Conservation (phyloP, 2,329 filamentous ascomycete species). For the Pyricularia grisea region DNA sequence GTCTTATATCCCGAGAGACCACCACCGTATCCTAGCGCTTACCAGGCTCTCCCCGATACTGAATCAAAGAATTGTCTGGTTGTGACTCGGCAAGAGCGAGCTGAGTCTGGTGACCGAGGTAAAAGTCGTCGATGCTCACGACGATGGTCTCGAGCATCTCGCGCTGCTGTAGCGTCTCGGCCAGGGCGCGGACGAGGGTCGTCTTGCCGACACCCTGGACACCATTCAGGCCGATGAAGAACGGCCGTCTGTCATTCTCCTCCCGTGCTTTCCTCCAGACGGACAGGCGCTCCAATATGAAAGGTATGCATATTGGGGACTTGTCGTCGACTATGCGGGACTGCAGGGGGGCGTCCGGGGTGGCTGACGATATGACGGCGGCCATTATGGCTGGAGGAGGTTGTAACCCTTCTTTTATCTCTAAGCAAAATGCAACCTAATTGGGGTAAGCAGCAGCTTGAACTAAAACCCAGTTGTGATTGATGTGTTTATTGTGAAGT, state of each 20-base stretch:
- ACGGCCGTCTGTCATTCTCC: constrained; percentile 39
- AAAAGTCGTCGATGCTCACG: constrained; percentile 83
- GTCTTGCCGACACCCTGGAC: constrained; percentile 92
- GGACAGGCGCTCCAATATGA: constrained; percentile 52
- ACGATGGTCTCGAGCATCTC: constrained; percentile 57
- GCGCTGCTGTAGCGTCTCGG: constrained; percentile 44
- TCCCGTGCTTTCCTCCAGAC: constrained; percentile 28
- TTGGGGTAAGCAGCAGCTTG: background rate
- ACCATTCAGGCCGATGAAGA: constrained; percentile 83
- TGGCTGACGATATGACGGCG: constrained; percentile 7
- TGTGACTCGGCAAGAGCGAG: constrained; percentile 52
- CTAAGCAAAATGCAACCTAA: background rate
- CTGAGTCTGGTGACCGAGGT: constrained; percentile 65
- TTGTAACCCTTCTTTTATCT: background rate
- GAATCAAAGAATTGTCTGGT: constrained; percentile 64
- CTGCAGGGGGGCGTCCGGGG: constrained; percentile 18
- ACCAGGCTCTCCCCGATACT: constrained; percentile 75
- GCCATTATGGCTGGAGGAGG: background rate
- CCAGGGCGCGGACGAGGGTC: constrained; percentile 65
- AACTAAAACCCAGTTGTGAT: background rate
- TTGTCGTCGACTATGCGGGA: constrained; percentile 62
- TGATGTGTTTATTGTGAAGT: background rate
- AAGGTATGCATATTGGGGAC: constrained; percentile 66
- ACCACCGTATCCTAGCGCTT: constrained; percentile 16
- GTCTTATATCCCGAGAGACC: too few relatives aligned